A percentile compares a stretch with the other conserved stretches of the same genome.
Evolutionary conservation across 441 rosid genomes (phyloP).

Genomic region (Mallotus repandus): DNA sequence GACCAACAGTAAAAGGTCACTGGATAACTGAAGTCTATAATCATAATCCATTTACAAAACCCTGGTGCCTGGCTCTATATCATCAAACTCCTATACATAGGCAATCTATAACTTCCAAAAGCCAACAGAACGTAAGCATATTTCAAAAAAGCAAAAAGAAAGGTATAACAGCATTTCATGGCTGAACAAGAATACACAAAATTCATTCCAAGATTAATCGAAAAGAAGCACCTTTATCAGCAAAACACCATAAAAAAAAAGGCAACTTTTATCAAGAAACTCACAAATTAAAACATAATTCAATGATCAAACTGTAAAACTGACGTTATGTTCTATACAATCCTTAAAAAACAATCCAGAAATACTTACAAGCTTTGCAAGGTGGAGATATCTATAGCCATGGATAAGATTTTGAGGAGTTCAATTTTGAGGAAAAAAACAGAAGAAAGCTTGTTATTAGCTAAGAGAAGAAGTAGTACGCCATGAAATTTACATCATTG

Average conservation of each 20-base stretch:
- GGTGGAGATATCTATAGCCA: conserved; percentile 32
- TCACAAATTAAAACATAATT: not conserved
- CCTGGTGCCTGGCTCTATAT: not conserved
- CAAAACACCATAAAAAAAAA: not conserved
- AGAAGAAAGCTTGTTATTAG: not conserved
- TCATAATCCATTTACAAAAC: not conserved
- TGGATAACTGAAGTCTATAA: not conserved
- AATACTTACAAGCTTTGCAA: conserved; percentile 34
- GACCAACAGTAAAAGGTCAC: not conserved
- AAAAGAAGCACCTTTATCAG: not conserved
- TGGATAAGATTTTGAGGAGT: conserved; percentile 6
- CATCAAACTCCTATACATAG: not conserved
- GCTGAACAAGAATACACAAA: not conserved
- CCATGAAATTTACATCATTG: not conserved
- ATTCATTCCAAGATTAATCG: not conserved
- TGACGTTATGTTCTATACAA: not conserved
- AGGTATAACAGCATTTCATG: not conserved
- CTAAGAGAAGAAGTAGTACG: not conserved
- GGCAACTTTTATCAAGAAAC: not conserved
- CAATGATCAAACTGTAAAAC: conserved; percentile 1
- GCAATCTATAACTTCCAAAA: not conserved
- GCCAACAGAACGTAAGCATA: not conserved
- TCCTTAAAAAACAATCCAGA: not conserved
- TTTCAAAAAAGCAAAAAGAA: conserved; percentile 8
- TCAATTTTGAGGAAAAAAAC: not conserved